Evolutionary conservation across 305 asterid genomes (phyloP).

Genomic region (Fraxinus ornus): DNA sequence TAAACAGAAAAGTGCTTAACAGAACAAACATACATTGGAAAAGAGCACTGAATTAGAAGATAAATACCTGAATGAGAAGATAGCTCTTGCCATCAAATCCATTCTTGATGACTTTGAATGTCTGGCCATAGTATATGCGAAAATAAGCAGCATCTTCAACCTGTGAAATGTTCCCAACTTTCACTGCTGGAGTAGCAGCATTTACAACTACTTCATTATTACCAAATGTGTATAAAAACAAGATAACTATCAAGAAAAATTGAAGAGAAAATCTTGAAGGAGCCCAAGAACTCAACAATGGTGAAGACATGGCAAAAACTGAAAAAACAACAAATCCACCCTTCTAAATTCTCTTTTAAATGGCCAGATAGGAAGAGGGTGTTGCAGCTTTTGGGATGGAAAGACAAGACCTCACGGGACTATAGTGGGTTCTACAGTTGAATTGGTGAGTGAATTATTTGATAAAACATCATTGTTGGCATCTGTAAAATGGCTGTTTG

Average conservation of each 20-base stretch:
- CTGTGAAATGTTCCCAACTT: conserved; percentile 64
- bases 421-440: conserved; percentile 26
- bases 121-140: conserved; percentile 73
- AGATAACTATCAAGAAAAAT: conserved; percentile 27
- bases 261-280: conserved; percentile 15
- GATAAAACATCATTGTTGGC: conserved; percentile 32
- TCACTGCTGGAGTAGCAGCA: conserved; percentile 46
- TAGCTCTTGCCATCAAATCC: conserved; percentile 83
- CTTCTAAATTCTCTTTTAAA: not conserved
- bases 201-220: conserved; percentile 9
- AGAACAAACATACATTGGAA: not conserved
- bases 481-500: conserved; percentile 41
- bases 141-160: conserved; percentile 68
- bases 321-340: not conserved
- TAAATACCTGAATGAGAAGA: conserved; percentile 87
- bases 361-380: not conserved
- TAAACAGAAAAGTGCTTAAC: not conserved
- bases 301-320: conserved; percentile 5
- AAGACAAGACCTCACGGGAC: not conserved
- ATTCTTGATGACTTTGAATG: conserved; percentile 90
- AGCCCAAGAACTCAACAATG: not conserved
- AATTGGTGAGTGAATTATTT: conserved; percentile 35
- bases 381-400: not conserved
- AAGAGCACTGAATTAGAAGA: not conserved
- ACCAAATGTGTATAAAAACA: conserved; percentile 15